Conservation (phyloP, 371 early-diverging fungal genomes). For the Nosema muscidifuracis region DNA sequence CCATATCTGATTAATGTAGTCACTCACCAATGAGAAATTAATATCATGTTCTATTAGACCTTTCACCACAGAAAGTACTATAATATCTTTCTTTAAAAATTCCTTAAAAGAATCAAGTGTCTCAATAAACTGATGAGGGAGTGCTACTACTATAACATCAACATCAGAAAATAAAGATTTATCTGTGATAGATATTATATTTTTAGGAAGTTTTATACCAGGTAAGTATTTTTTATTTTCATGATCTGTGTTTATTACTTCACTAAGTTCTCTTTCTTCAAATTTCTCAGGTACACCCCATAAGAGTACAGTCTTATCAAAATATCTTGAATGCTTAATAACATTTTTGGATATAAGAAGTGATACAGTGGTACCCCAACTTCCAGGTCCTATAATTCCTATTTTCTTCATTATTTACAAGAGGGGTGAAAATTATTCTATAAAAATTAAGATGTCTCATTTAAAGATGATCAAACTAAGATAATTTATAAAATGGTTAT, state of each 20-base stretch:
- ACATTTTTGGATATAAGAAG: conserved; percentile 83
- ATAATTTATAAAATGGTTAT: no score
- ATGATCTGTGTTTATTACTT: conserved; percentile 81
- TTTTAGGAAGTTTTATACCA: conserved; percentile 73
- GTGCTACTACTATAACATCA: conserved; percentile 80
- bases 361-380: conserved; percentile 78
- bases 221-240: conserved; percentile 91
- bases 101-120: conserved; percentile 68
- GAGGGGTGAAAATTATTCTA: no score
- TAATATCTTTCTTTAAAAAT: conserved; percentile 68
- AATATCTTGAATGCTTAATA: conserved; percentile 64
- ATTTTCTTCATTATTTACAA: conserved; percentile 48
- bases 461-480: no score
- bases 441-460: no score
- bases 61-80: conserved; percentile 85
- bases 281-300: conserved; percentile 90
- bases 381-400: conserved; percentile 61
- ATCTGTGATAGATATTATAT: conserved; percentile 76
- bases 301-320: conserved; percentile 74
- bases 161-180: conserved; percentile 70
- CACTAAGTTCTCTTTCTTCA: conserved; percentile 72
- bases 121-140: conserved; percentile 85
- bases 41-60: conserved; percentile 62
- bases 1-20: conserved; percentile 72
- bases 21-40: conserved; percentile 73